Evolutionary conservation across 345 rosid genomes (phyloP).

Genomic region (Alliaria petiolata): DNA sequence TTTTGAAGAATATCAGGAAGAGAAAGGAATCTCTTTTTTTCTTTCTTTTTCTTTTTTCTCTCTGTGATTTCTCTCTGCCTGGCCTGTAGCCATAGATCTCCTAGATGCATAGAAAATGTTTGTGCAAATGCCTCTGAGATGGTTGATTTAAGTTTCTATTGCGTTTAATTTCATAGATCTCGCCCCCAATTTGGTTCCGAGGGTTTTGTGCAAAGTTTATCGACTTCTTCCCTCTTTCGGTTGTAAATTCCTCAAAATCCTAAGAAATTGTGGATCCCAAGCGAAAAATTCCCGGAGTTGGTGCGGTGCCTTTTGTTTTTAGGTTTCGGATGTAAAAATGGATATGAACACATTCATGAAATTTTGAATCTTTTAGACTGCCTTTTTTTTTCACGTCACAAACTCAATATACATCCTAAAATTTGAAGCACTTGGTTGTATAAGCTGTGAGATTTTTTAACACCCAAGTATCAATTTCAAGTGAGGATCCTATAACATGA

Average conservation of each 20-base stretch:
- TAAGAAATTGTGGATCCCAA: neutral
- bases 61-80: neutral
- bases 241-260: neutral
- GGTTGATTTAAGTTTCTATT: neutral
- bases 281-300: neutral
- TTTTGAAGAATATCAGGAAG: neutral
- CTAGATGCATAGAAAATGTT: conserved; percentile 4
- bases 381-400: neutral
- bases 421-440: neutral
- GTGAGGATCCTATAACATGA: neutral
- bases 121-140: conserved; percentile 13
- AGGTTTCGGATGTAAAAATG: too few species aligned
- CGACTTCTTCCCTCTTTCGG: neutral
- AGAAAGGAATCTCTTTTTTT: neutral
- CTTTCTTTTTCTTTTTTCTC: too few species aligned
- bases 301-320: neutral
- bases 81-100: conserved; percentile 11
- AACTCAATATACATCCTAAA: neutral
- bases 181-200: neutral
- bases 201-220: neutral
- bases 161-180: conserved; percentile 10
- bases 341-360: too few species aligned
- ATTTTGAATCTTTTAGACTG: neutral
- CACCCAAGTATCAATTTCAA: neutral
- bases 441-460: neutral